Conservation (phyloP, 139 green algal species). For the Tetraselmis chui region DNA sequence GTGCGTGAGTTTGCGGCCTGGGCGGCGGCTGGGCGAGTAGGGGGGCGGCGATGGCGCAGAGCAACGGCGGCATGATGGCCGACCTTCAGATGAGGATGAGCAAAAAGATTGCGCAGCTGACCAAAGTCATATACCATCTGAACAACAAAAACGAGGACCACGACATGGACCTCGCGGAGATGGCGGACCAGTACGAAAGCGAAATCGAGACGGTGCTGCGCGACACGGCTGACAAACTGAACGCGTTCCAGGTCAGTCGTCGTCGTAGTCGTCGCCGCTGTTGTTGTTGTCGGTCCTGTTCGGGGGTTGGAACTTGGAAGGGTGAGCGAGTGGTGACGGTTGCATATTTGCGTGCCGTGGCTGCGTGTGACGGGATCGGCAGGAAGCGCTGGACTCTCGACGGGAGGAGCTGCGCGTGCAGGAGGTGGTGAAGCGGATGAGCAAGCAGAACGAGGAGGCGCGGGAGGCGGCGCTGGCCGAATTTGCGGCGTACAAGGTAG, state of each 20-base stretch:
- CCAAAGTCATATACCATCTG: conserved; percentile 78
- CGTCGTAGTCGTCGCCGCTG: no score
- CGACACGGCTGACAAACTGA: conserved; percentile 50
- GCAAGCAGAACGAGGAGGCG: not conserved
- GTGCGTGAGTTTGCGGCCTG: no score
- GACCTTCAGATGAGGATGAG: conserved; percentile 59
- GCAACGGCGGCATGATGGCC: not conserved
- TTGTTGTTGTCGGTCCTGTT: no score
- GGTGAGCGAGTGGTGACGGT: no score
- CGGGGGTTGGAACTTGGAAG: no score
- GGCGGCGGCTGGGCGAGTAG: not conserved
- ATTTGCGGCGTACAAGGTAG: not conserved
- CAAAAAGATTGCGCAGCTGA: conserved; percentile 78
- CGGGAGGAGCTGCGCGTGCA: conserved; percentile 23
- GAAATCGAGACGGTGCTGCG: conserved; percentile 60
- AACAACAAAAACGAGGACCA: conserved; percentile 73
- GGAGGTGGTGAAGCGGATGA: conserved; percentile 17
- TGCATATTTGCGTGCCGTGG: no score
- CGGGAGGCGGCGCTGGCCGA: not conserved
- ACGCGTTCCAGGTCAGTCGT: conserved; percentile 33
- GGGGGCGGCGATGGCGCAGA: not conserved
- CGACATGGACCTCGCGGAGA: conserved; percentile 59
- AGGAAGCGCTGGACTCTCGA: conserved; percentile 29
- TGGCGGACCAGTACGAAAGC: conserved; percentile 60
- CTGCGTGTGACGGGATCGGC: no score